phyloP scores from a whole-genome alignment of 2,329 filamentous ascomycete genomes.

The Macrophomina tecta region DNA sequence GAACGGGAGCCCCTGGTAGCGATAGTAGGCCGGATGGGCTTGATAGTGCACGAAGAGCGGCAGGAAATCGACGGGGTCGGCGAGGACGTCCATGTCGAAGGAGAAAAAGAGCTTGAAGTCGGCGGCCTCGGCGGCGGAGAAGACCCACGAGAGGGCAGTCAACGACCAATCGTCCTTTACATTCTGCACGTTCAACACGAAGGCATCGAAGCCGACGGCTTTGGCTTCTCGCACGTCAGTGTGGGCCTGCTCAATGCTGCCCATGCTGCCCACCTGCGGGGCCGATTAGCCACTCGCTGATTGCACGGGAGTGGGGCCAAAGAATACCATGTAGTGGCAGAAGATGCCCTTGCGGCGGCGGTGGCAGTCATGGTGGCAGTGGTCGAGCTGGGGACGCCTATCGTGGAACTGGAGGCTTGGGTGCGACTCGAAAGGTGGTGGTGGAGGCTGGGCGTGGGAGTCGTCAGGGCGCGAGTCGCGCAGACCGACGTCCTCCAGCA shows the following conservation, averaged over 20 bases:
- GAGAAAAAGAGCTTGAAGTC: constrained; percentile 47
- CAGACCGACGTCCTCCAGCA: constrained; percentile 16
- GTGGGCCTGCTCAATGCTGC: constrained; percentile 21
- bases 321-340: constrained; percentile 20
- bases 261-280: constrained; percentile 24
- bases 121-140: constrained; percentile 37
- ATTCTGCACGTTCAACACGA: constrained; percentile 34
- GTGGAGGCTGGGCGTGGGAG: neutral
- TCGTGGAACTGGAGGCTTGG: constrained; percentile 12
- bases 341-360: constrained; percentile 22
- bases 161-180: constrained; percentile 35
- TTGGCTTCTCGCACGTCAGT: constrained; percentile 38
- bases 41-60: constrained; percentile 37
- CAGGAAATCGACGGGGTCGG: constrained; percentile 37
- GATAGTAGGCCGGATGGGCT: constrained; percentile 37
- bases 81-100: constrained; percentile 40
- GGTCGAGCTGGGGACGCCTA: constrained; percentile 7
- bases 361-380: constrained; percentile 17
- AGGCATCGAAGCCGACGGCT: constrained; percentile 33
- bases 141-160: constrained; percentile 38
- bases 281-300: neutral
- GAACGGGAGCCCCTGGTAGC: constrained; percentile 38
- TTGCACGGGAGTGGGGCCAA: neutral
- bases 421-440: constrained; percentile 11
- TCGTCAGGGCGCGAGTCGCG: constrained; percentile 11